phyloP scores from a whole-genome alignment of 768 basidiomycete genomes.

The Cubamyces sp. region DNA sequence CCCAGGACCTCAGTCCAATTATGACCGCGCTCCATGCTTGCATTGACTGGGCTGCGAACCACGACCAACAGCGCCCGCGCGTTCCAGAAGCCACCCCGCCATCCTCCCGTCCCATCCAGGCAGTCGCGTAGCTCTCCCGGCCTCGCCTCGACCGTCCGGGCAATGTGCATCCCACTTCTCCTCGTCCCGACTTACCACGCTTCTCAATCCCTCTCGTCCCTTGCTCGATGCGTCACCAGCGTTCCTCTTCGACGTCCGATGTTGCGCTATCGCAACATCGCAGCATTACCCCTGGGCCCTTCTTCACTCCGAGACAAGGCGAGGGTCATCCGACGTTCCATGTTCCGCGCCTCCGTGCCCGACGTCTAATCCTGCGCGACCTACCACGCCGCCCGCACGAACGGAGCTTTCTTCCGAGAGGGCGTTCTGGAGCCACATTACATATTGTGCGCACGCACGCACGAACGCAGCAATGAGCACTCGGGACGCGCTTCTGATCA shows the following conservation, averaged over 20 bases:
- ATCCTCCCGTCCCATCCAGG: neutral
- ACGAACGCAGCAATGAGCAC: neutral
- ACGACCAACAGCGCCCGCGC: neutral
- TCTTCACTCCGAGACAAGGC: constrained; percentile 3
- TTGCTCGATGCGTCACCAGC: neutral
- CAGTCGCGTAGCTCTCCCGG: neutral
- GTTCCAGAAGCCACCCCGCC: neutral
- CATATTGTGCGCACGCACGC: too few relatives aligned
- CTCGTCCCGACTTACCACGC: constrained; percentile 1
- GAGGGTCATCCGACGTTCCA: constrained; percentile 19
- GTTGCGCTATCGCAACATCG: neutral
- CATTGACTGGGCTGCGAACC: too few relatives aligned
- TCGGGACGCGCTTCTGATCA: neutral
- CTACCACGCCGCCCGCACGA: too few relatives aligned
- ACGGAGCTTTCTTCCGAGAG: too few relatives aligned
- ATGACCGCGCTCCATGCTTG: neutral
- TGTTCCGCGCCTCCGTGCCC: neutral
- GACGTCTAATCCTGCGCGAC: too few relatives aligned
- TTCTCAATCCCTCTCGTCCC: neutral
- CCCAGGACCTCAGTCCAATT: too few relatives aligned
- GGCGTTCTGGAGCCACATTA: too few relatives aligned
- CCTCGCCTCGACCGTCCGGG: neutral
- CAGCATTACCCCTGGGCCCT: neutral
- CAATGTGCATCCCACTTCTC: neutral
- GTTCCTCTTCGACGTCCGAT: neutral